These are phyloP conservation scores for Fusarium sp. DNA, from an alignment of 2,329 filamentous ascomycete species.

Conservation along the genomic window DNA sequence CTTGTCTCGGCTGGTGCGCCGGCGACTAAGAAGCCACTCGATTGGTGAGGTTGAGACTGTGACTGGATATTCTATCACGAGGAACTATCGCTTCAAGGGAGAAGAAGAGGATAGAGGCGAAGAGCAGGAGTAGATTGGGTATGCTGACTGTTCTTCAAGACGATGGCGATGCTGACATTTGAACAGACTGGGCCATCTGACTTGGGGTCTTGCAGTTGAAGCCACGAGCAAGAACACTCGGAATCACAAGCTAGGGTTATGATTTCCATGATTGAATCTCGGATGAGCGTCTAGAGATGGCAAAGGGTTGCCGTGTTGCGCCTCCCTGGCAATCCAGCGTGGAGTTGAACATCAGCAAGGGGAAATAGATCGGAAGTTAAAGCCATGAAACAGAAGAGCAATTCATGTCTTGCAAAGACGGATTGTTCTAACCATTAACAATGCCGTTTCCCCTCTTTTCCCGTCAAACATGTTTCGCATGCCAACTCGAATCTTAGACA, in stretches of 20 bases:
- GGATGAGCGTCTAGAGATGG: background rate
- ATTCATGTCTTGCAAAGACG: background rate
- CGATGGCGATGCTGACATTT: background rate
- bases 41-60: slow-evolving; percentile 50
- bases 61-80: background rate
- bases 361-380: background rate
- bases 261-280: background rate
- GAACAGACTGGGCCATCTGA: background rate
- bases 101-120: background rate
- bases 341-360: background rate
- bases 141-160: background rate
- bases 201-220: background rate
- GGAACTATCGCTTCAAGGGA: background rate
- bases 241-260: background rate
- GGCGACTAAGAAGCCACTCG: slow-evolving; percentile 49
- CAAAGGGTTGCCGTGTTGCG: background rate
- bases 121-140: background rate
- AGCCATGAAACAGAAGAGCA: background rate
- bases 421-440: background rate
- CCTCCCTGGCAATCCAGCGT: background rate
- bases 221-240: background rate
- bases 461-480: background rate
- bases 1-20: slow-evolving; percentile 37
- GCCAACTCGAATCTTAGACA: background rate
- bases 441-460: background rate